These are phyloP conservation scores for Clarireedia hainanense DNA, from an alignment of 2,329 filamentous ascomycete genomes.

Conservation along the genomic window DNA sequence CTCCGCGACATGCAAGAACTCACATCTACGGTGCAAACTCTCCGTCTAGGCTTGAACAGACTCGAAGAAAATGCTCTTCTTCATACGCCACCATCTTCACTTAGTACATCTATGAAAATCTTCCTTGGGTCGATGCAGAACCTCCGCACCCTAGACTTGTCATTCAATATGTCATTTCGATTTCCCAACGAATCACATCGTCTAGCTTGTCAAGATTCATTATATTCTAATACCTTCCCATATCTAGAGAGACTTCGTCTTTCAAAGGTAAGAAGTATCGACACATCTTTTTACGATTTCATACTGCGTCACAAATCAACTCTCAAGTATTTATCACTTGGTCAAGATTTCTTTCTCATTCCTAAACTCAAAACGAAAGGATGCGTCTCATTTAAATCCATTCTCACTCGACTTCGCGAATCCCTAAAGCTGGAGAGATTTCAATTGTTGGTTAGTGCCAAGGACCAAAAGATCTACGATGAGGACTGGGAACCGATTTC, in stretches of 20 bases:
- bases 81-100: neutral
- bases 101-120: neutral
- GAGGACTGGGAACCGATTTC: neutral
- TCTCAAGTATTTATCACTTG: constrained; percentile 1
- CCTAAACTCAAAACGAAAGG: neutral
- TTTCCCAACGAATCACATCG: neutral
- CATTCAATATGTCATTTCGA: constrained; percentile 1
- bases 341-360: neutral
- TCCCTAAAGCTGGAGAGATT: constrained; percentile 2
- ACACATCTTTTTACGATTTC: neutral
- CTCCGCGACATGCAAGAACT: constrained; percentile 1
- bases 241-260: neutral
- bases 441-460: constrained; percentile 1
- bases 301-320: neutral
- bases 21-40: neutral
- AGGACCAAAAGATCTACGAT: neutral
- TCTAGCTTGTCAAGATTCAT: neutral
- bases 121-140: constrained; percentile 2
- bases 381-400: neutral
- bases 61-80: neutral
- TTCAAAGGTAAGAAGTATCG: constrained; percentile 1
- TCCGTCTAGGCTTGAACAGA: constrained; percentile 1
- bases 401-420: neutral
- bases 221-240: constrained; percentile 1
- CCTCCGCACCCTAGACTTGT: neutral